Conservation (phyloP, 2,329 filamentous ascomycete genomes). For the Didymella arachidicola region DNA sequence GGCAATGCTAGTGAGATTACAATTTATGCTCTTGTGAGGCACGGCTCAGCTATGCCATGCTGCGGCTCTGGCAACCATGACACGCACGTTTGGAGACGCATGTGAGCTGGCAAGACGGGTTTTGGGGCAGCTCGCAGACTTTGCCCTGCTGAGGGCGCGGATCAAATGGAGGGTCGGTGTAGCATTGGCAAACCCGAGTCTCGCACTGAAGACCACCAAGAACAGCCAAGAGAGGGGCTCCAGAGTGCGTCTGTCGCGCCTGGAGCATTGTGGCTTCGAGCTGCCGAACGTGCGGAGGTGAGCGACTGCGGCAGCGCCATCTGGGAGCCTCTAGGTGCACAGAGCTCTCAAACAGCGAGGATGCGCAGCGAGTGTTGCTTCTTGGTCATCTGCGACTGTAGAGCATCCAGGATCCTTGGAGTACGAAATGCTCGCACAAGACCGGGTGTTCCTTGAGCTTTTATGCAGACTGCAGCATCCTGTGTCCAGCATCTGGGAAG, state of each 20-base stretch:
- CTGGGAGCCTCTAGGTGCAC: slow-evolving; percentile 6
- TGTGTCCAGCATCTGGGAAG: not conserved
- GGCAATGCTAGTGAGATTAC: slow-evolving; percentile 10
- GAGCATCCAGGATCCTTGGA: not conserved
- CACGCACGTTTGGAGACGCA: slow-evolving; percentile 32
- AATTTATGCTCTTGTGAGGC: slow-evolving; percentile 15
- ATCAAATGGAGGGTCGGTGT: slow-evolving; percentile 18
- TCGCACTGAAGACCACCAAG: not conserved
- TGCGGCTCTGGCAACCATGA: slow-evolving; percentile 24
- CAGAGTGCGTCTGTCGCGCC: not conserved
- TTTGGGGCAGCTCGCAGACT: not conserved
- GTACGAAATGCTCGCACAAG: slow-evolving; percentile 1
- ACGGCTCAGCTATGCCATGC: slow-evolving; percentile 6
- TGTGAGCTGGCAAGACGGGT: slow-evolving; percentile 9
- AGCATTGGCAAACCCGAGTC: not conserved
- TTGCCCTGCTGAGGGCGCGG: slow-evolving; percentile 22
- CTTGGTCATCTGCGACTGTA: not conserved
- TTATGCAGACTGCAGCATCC: not conserved
- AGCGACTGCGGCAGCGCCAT: slow-evolving; percentile 3
- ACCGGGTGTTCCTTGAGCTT: not conserved
- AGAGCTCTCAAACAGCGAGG: not conserved
- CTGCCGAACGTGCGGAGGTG: slow-evolving; percentile 7
- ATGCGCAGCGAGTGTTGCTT: not conserved
- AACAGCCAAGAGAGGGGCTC: slow-evolving; percentile 4
- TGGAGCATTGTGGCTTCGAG: not conserved